These are phyloP conservation scores for Suillus discolor DNA, from an alignment of 768 basidiomycete genomes.

Conservation along the genomic window DNA sequence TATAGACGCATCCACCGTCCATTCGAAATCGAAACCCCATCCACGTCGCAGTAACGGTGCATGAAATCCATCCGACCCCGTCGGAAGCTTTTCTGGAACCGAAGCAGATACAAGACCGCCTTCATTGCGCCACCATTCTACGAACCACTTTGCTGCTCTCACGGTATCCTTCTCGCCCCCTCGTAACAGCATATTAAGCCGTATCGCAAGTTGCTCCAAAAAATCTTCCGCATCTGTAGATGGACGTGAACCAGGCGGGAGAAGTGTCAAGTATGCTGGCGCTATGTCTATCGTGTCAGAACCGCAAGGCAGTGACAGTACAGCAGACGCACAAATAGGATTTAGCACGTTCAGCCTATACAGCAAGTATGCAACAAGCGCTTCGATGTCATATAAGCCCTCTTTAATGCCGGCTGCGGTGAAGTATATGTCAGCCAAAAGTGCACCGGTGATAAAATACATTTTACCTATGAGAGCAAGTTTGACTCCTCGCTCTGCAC, in stretches of 20 bases:
- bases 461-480: constrained; percentile 84
- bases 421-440: constrained; percentile 10
- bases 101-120: constrained; percentile 61
- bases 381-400: constrained; percentile 83
- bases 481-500: constrained; percentile 91
- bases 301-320: constrained; percentile 14
- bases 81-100: constrained; percentile 31
- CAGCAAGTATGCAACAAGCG: constrained; percentile 83
- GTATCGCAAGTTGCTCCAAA: constrained; percentile 64
- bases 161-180: constrained; percentile 73
- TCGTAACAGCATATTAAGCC: constrained; percentile 81
- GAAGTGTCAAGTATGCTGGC: constrained; percentile 68
- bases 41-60: constrained; percentile 45
- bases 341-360: constrained; percentile 83
- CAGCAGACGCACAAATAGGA: constrained; percentile 57
- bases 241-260: constrained; percentile 56
- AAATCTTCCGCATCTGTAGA: constrained; percentile 66
- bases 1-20: constrained; percentile 39
- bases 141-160: constrained; percentile 79
- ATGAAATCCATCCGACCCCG: background rate
- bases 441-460: constrained; percentile 8
- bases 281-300: constrained; percentile 40
- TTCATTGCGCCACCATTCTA: constrained; percentile 86
- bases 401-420: constrained; percentile 89
- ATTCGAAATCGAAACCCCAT: constrained; percentile 88